phyloP scores from a whole-genome alignment of 306 rosid species.

The Fragaria ananassa region DNA sequence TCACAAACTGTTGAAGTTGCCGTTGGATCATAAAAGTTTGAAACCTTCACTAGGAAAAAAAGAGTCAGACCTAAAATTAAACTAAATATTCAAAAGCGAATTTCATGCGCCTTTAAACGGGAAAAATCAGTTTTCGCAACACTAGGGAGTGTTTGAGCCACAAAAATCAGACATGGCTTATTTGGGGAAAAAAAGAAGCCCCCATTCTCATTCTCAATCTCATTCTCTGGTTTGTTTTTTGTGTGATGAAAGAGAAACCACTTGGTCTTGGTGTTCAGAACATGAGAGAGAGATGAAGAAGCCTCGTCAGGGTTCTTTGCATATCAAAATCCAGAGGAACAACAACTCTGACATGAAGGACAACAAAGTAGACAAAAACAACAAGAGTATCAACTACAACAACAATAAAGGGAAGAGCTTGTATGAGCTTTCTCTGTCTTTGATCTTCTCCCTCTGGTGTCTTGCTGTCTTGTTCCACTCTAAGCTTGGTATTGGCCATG shows the following conservation, averaged over 20 bases:
- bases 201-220: neutral
- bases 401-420: conserved; percentile 37
- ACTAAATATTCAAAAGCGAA: neutral
- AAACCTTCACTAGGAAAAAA: too few species aligned
- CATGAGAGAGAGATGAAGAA: conserved; percentile 47
- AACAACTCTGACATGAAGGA: conserved; percentile 1
- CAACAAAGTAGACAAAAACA: conserved; percentile 11
- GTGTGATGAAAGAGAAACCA: neutral
- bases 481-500: conserved; percentile 51
- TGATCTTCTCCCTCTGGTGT: conserved; percentile 61
- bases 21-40: neutral
- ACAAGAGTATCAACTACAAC: conserved; percentile 24
- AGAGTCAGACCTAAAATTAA: too few species aligned
- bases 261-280: conserved; percentile 15
- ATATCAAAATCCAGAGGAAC: conserved; percentile 30
- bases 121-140: conserved; percentile 22
- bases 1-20: neutral
- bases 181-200: too few species aligned
- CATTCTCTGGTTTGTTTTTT: neutral
- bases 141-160: conserved; percentile 16
- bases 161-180: conserved; percentile 5
- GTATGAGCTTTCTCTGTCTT: conserved; percentile 61
- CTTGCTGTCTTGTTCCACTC: conserved; percentile 55
- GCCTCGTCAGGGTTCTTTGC: conserved; percentile 30
- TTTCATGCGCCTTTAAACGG: conserved; percentile 13